Evolutionary conservation across 768 basidiomycete species (phyloP), one percentile per base, ranked within the genome.

Genomic region (Lentinula lateritia): DNA sequence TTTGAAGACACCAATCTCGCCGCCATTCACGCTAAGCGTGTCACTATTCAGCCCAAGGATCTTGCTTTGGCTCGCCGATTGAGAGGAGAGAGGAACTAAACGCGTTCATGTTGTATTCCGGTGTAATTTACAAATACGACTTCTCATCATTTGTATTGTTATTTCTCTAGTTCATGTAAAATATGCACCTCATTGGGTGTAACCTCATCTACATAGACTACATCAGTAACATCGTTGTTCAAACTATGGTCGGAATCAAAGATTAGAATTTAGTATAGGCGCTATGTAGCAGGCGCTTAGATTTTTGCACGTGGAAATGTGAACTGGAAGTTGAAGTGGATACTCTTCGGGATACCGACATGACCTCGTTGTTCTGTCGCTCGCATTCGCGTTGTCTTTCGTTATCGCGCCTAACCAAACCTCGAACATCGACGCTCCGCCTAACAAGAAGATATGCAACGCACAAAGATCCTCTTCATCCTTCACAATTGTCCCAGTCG

Each of bases 1-100:
- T 87, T 88, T 67, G 86, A 87, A 69, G 86, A 87, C 71, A 86
- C 85, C 66, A 85, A 86, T 71, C 72, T 86, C 67, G 83, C 82
- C 61, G 83, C 83, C 61, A 84, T 84, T 63, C 83, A 84, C 66
- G 83, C 83, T 43, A 84, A 85, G 72, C 76, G 80, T 65, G 81
- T 82, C 35, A 83, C 82, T 39, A 83, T 84, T 57, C 82, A 85
- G 67, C 83, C 85, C 15, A 87, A 87, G 72, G 85, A 88, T 72
- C 75, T 86, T 58, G 83, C 84, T 18, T 74, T 88, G 62, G 82
- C 81, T 35, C 75, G 81, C 52, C 73, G 81, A 52, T 71, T 82
- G 58, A 74, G 81, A 59, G 81, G 81, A 52, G 80, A 81, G 67
- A 70, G 78, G 55, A 72, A 69, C 59, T 74, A 68, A 23, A 59